Conservation (phyloP, 208 protist species). For the Leptomonas pyrrhocoris region DNA sequence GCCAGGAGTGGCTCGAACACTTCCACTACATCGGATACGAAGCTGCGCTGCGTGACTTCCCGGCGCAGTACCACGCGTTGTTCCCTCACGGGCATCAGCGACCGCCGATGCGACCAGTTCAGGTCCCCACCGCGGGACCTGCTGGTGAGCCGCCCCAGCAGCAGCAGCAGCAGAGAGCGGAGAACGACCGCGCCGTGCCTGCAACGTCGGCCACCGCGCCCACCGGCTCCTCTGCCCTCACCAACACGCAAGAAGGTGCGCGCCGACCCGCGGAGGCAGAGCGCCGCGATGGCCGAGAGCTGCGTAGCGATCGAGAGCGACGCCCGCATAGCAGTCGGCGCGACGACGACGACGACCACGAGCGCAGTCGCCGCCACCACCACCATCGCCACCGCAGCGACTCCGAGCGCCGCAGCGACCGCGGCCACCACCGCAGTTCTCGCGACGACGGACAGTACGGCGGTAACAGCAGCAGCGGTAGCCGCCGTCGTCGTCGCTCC, state of each 20-base stretch:
- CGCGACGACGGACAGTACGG: slow-evolving; percentile 5
- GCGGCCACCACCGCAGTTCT: slow-evolving; percentile 7
- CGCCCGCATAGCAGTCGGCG: slow-evolving; percentile 12
- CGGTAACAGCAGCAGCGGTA: slow-evolving; percentile 8
- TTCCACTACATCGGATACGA: slow-evolving; percentile 84
- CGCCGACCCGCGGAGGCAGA: background rate
- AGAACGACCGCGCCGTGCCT: background rate
- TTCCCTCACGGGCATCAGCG: slow-evolving; percentile 34
- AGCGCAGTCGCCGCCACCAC: slow-evolving; percentile 19
- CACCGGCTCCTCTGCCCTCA: slow-evolving; percentile 21
- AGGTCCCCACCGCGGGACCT: background rate
- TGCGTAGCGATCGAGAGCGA: slow-evolving; percentile 17
- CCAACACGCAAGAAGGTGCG: slow-evolving; percentile 8
- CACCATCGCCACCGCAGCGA: slow-evolving; percentile 23
- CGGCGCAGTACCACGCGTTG: slow-evolving; percentile 63
- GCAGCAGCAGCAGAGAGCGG: background rate
- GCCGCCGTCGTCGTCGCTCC: slow-evolving; percentile 20
- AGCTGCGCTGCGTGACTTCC: slow-evolving; percentile 53
- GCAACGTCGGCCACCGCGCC: slow-evolving; percentile 7
- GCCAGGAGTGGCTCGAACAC: slow-evolving; percentile 89
- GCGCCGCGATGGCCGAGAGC: background rate
- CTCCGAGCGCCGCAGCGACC: slow-evolving; percentile 2
- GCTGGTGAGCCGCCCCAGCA: background rate
- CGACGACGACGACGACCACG: slow-evolving; percentile 31
- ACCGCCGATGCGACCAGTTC: background rate